These are phyloP conservation scores for Ministeria vibrans DNA, from an alignment of 78 protist genomes.

Conservation along the genomic window DNA sequence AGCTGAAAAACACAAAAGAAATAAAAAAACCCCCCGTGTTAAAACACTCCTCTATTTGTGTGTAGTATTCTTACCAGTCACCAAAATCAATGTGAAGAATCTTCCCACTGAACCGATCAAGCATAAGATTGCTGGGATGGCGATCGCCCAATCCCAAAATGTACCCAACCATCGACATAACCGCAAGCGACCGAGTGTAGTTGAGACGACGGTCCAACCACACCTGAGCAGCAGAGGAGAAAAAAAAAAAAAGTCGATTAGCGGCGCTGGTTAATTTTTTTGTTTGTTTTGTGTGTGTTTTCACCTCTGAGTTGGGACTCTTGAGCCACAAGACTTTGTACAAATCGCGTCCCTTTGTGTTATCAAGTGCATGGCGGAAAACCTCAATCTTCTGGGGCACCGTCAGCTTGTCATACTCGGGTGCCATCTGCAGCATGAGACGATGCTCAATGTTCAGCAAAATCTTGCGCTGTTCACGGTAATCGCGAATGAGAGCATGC, in stretches of 20 bases:
- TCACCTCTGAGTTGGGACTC: slow-evolving; percentile 61
- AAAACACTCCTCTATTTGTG: slow-evolving; percentile 66
- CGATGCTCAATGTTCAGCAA: slow-evolving; percentile 71
- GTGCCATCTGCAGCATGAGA: slow-evolving; percentile 86
- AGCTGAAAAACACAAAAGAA: not conserved
- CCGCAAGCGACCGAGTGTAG: slow-evolving; percentile 87
- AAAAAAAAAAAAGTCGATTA: not conserved
- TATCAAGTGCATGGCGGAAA: slow-evolving; percentile 77
- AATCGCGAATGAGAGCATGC: slow-evolving; percentile 51
- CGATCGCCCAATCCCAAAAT: slow-evolving; percentile 94
- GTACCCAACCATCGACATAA: slow-evolving; percentile 92
- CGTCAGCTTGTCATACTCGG: slow-evolving; percentile 85
- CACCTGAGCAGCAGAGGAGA: not conserved
- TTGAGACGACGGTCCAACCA: slow-evolving; percentile 81
- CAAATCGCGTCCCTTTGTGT: slow-evolving; percentile 90
- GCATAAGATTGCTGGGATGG: slow-evolving; percentile 94
- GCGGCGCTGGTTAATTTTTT: not conserved
- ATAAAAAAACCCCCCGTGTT: not conserved
- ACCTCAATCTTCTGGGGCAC: slow-evolving; percentile 91
- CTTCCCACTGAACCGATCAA: slow-evolving; percentile 75
- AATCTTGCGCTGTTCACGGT: slow-evolving; percentile 57
- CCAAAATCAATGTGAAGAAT: slow-evolving; percentile 95
- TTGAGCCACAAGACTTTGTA: slow-evolving; percentile 87
- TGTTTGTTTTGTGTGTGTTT: not conserved
- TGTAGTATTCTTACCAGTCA: too few species aligned